Percentiles rank a stretch among this genome's conserved stretches.
phyloP scores from a whole-genome alignment of 106 monocot genomes.

The Phalaenopsis aphrodite region DNA sequence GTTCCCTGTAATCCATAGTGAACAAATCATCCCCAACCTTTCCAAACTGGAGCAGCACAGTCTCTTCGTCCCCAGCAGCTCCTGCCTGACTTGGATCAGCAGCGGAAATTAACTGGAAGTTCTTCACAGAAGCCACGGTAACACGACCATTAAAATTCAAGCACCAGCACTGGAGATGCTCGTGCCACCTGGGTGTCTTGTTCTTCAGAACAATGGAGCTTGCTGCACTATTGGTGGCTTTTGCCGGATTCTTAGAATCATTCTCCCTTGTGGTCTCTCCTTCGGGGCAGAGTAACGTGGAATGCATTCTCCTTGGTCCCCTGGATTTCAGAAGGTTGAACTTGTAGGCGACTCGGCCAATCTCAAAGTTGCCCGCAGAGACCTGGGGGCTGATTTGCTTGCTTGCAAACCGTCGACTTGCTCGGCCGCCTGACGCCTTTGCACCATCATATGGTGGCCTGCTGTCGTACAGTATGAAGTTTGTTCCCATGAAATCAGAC shows the following conservation, averaged over 20 bases:
- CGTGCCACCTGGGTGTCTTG: constrained; percentile 74
- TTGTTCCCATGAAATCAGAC: constrained; percentile 62
- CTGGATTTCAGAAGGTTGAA: constrained; percentile 65
- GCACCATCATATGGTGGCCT: constrained; percentile 45
- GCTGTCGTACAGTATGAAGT: constrained; percentile 63
- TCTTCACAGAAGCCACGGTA: constrained; percentile 75
- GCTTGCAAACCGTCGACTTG: constrained; percentile 43
- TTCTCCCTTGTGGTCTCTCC: constrained; percentile 7
- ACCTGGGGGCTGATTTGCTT: constrained; percentile 67
- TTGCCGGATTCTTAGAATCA: background rate
- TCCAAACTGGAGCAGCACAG: constrained; percentile 66
- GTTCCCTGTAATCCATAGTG: constrained; percentile 70
- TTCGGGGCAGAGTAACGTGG: constrained; percentile 28
- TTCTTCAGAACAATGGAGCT: constrained; percentile 32
- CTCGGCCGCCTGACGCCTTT: constrained; percentile 34
- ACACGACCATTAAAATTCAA: constrained; percentile 75
- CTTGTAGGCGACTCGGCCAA: constrained; percentile 54
- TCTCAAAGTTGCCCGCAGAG: constrained; percentile 43
- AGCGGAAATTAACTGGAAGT: constrained; percentile 56
- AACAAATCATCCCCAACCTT: constrained; percentile 70
- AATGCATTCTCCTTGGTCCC: constrained; percentile 71
- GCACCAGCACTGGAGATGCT: constrained; percentile 84
- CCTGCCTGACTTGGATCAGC: constrained; percentile 28
- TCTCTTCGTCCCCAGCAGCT: constrained; percentile 30
- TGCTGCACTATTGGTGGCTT: background rate